Evolutionary conservation across 768 basidiomycete species (phyloP).

Genomic region (Megacollybia marginata): DNA sequence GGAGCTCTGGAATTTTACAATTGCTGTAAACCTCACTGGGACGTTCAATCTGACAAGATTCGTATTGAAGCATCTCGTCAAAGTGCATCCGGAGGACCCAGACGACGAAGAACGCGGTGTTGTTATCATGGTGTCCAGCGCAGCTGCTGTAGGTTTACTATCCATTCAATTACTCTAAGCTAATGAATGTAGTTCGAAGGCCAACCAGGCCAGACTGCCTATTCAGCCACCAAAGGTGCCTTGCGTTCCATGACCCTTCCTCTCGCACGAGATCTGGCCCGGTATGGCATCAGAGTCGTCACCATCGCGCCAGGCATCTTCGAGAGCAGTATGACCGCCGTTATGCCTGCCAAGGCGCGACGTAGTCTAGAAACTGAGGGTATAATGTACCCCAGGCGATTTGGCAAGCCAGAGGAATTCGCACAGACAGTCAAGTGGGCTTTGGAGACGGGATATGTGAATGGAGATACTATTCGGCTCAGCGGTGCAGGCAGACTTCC

Average conservation of each 20-base stretch:
- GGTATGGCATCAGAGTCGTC: slow-evolving; percentile 28
- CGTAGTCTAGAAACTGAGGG: slow-evolving; percentile 7
- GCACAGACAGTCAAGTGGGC: slow-evolving; percentile 22
- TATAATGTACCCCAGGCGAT: slow-evolving; percentile 26
- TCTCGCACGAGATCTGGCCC: slow-evolving; percentile 30
- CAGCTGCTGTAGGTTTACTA: slow-evolving; percentile 20
- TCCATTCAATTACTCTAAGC: not conserved
- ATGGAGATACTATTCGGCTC: slow-evolving; percentile 19
- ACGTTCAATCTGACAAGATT: slow-evolving; percentile 31
- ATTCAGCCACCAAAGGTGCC: slow-evolving; percentile 31
- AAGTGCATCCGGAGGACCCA: slow-evolving; percentile 15
- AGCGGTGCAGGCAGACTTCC: slow-evolving; percentile 7
- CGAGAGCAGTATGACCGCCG: slow-evolving; percentile 23
- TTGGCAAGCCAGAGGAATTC: slow-evolving; percentile 25
- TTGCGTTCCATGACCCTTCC: slow-evolving; percentile 30
- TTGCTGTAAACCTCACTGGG: slow-evolving; percentile 30
- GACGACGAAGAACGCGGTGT: slow-evolving; percentile 27
- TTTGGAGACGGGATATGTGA: slow-evolving; percentile 26
- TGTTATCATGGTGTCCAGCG: slow-evolving; percentile 27
- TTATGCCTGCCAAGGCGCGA: slow-evolving; percentile 17
- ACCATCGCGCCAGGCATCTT: slow-evolving; percentile 32
- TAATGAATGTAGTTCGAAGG: slow-evolving; percentile 20
- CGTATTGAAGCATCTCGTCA: slow-evolving; percentile 24
- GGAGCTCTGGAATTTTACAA: slow-evolving; percentile 25
- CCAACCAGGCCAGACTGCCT: slow-evolving; percentile 33